Evolutionary conservation across 495 filamentous ascomycete species (phyloP), one percentile per base, ranked within the genome.

Genomic region (Annulohypoxylon bovei): DNA sequence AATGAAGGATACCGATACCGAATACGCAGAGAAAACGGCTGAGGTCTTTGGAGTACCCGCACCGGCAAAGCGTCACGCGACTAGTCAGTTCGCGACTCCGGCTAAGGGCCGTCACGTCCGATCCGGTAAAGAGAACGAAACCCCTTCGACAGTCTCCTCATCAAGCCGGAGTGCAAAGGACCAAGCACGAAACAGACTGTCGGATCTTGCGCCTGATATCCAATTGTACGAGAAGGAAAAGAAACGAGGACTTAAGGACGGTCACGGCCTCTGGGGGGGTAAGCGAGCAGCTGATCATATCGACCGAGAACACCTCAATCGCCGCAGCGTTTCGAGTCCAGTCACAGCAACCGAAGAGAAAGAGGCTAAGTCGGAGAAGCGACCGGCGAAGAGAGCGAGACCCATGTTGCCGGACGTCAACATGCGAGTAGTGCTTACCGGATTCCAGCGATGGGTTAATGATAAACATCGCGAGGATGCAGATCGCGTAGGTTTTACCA

Each of bases 161-260:
- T 88, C 89, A 44, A 94, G 92, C 76, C 90, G 95, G 28, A 93
- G 91, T 73, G 94, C 95, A 6, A 98, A 98, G 74, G 90, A 91
- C 3, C 88, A 89, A 65, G 95, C 96, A 32, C 80, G 90, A 2
- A 89, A 90, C 3, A 89, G 85, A 56, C 80, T 98, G 2, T 93
- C 95, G 55, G 86, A 88, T 22, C 79, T 92, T 23, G 93, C 92
- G 8, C 85, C 88, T 0, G 95, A 98, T 77, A 92, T 98, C 68
- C 90, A 89, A 6, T 81, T 94, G 54, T 98, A 94, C 75, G 91
- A 99, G 76, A 98, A 97, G 74, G 95, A 99, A 78, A 93, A 84
- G 82, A 97, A 95, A 81, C 88, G 86, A 57, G 77, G 78, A 12
- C 61, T 88, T 20, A 91, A 92, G 40, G 94, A 93, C n/a, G 89